phyloP scores from a whole-genome alignment of 2,329 filamentous ascomycete species.

The Fusarium tricinctum region DNA sequence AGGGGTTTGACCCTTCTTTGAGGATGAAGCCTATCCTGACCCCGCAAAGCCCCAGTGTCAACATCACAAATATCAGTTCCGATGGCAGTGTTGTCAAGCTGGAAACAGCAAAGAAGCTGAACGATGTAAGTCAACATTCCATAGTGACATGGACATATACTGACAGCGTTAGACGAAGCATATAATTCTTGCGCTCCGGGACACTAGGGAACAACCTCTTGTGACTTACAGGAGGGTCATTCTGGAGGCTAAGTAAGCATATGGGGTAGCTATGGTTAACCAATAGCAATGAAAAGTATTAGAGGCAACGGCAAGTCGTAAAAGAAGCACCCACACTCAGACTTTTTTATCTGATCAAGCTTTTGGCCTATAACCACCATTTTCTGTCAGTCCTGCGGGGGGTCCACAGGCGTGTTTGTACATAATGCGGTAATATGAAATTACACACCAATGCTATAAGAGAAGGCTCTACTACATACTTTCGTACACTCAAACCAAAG shows the following conservation, averaged over 20 bases:
- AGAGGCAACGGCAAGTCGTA: too few species aligned
- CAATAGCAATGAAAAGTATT: too few species aligned
- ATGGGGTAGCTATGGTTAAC: too few species aligned
- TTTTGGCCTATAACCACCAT: too few species aligned
- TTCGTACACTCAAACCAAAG: too few species aligned
- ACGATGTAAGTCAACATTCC: not conserved
- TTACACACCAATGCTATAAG: too few species aligned
- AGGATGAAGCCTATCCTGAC: slow-evolving; percentile 14
- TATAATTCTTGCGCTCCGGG: slow-evolving; percentile 11
- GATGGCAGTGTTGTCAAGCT: slow-evolving; percentile 7
- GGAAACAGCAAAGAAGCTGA: slow-evolving; percentile 1
- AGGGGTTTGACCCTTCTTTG: slow-evolving; percentile 9
- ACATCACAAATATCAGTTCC: not conserved
- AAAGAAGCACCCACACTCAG: too few species aligned
- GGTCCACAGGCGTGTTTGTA: too few species aligned
- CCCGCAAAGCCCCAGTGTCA: slow-evolving; percentile 5
- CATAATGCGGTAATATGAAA: too few species aligned
- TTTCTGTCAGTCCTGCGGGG: too few species aligned
- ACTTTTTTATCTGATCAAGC: too few species aligned
- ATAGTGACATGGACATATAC: accelerated
- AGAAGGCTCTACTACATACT: too few species aligned
- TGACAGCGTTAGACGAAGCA: slow-evolving; percentile 13
- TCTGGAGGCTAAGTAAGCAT: not conserved
- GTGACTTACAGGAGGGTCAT: slow-evolving; percentile 13
- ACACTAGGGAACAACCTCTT: not conserved